These are phyloP conservation scores for Physaria fendleri DNA, from an alignment of 345 rosid species.

Conservation along the genomic window DNA sequence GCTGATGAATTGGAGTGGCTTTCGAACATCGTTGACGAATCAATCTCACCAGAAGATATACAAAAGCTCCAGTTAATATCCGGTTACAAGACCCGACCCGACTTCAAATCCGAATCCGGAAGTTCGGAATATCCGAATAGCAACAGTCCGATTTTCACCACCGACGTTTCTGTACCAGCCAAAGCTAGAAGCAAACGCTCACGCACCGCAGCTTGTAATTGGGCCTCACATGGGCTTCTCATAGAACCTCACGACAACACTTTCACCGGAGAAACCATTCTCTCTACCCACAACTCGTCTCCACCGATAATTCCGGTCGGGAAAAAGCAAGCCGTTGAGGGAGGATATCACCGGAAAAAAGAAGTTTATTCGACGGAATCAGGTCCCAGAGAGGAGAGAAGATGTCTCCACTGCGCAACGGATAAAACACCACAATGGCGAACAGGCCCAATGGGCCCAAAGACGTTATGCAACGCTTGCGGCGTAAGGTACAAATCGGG, in stretches of 20 bases:
- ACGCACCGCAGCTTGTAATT: constrained; percentile 68
- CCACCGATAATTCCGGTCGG: neutral
- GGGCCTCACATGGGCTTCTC: constrained; percentile 78
- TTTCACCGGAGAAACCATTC: constrained; percentile 62
- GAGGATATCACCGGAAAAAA: constrained; percentile 39
- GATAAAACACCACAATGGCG: constrained; percentile 36
- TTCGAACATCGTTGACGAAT: constrained; percentile 89
- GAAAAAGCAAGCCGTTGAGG: constrained; percentile 29
- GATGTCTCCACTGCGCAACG: constrained; percentile 32
- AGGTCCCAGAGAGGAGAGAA: constrained; percentile 33
- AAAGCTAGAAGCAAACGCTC: constrained; percentile 97
- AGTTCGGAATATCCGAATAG: constrained; percentile 8
- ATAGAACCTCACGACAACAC: constrained; percentile 50
- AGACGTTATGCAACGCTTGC: constrained; percentile 79
- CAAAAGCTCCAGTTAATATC: constrained; percentile 77
- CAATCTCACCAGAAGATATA: constrained; percentile 85
- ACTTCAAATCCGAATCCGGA: constrained; percentile 38
- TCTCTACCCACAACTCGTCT: too few species aligned
- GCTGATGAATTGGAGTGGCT: constrained; percentile 99
- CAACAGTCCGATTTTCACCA: constrained; percentile 25
- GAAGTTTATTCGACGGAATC: constrained; percentile 23
- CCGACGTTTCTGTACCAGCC: constrained; percentile 74
- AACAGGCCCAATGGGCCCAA: constrained; percentile 36
- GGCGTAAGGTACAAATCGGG: constrained; percentile 37
- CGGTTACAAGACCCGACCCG: constrained; percentile 56